Conservation (phyloP, 2,329 filamentous ascomycete genomes). For the Claviceps monticola region DNA sequence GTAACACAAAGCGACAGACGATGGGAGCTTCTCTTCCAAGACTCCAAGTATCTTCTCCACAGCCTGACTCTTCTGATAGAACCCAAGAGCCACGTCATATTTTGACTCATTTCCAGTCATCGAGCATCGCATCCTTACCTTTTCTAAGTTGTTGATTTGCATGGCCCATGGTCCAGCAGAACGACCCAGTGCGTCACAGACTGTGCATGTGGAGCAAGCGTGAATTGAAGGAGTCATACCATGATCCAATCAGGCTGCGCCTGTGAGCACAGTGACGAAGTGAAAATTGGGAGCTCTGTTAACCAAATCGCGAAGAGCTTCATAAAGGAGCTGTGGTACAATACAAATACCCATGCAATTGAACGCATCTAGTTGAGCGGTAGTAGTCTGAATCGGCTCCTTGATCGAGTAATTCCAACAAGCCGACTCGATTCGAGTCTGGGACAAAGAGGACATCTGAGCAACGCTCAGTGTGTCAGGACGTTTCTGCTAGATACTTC, state of each 20-base stretch:
- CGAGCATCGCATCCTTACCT: not conserved
- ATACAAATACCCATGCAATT: not conserved
- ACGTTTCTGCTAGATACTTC: not conserved
- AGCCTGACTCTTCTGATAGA: not conserved
- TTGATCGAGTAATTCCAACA: not conserved
- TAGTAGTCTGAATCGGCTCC: not conserved
- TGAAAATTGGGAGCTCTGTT: not conserved
- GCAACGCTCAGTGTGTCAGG: not conserved
- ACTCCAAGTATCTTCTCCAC: too few species aligned
- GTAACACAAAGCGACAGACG: not conserved
- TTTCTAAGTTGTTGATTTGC: not conserved
- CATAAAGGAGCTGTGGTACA: not conserved
- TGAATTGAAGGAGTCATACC: conserved; percentile 5
- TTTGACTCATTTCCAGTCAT: conserved; percentile 4
- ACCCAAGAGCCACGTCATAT: not conserved
- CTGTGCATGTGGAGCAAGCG: conserved; percentile 5
- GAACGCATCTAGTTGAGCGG: not conserved
- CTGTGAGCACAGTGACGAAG: not conserved
- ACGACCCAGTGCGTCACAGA: conserved; percentile 2
- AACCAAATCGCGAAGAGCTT: not conserved
- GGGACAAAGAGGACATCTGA: not conserved
- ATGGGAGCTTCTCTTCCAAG: not conserved
- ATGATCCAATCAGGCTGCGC: conserved; percentile 5
- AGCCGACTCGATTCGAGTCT: not conserved
- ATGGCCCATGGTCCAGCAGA: not conserved